Base-by-base conservation (phyloP, 108 stramenopile species). In the Pseudonitzschia multiseries region DNA sequence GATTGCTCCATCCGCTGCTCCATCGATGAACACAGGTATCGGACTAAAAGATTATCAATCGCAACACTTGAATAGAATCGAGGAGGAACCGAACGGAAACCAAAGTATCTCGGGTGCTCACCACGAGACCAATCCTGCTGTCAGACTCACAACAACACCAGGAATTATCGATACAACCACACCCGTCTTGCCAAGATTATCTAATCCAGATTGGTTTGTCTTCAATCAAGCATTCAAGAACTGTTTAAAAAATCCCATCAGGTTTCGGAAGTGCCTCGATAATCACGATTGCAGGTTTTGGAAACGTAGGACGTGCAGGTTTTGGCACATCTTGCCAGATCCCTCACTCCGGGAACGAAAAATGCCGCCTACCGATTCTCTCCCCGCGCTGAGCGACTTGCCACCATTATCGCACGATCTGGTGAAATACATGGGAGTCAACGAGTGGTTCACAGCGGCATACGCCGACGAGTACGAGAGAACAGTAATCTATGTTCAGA, bases 251-350 rank as follows among this genome's bases (percentile, higher is more conserved):
- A 36, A 36, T 2, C 36, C 36, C 6, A 6, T 6, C 36, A 36
- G 6, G 4, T 36, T 36, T 32, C 18, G 18, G 46, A 48, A 14
- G 12, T 59, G 57, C 26, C 4, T 31, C 5, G 5, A 59, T 27
- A 22, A 22, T n/a, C 10, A 59, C 26, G 10, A 10, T n/a, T 59
- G 57, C 29, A 59, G 57, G 26, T 59, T 59, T 59, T 59, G 15
- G 20, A 59, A 59, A 14, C 8, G 15, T 40, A 32, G 61, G 29
- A 33, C 8, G 2, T 67, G 66, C 27, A 40, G 28, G 42, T 67
- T 51, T 48, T 67, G 66, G 66, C 66, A 67, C 36, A 17, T 24
- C 20, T 48, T 48, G 46, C 14, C 8, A 10, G 18, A 28, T 48
- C 36, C 8, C 26, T 67, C 46, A 10, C 46, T 10, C 13, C 4